phyloP scores from a whole-genome alignment of 306 rosid genomes.

The Fagus sylvatica region DNA sequence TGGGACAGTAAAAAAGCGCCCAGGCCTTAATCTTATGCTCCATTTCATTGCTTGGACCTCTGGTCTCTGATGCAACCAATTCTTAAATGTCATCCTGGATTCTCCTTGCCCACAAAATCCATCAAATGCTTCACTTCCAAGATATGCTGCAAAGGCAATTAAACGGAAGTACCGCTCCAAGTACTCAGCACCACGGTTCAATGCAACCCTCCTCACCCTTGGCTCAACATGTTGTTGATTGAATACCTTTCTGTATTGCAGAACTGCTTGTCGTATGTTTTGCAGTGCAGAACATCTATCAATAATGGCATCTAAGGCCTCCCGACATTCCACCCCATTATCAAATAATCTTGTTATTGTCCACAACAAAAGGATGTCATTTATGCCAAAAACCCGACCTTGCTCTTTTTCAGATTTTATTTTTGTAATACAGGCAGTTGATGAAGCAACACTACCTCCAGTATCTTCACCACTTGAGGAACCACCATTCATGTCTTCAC shows the following conservation, averaged over 20 bases:
- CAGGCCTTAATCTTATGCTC: constrained; percentile 87
- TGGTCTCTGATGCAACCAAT: constrained; percentile 82
- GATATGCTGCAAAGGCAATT: constrained; percentile 94
- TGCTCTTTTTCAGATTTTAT: constrained; percentile 46
- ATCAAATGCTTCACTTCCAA: constrained; percentile 92
- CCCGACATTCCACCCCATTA: constrained; percentile 87
- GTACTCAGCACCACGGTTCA: constrained; percentile 88
- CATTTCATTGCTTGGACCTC: constrained; percentile 94
- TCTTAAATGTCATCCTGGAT: constrained; percentile 72
- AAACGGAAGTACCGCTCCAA: constrained; percentile 88
- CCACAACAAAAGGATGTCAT: constrained; percentile 86
- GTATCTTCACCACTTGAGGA: constrained; percentile 74
- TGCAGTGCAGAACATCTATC: constrained; percentile 93
- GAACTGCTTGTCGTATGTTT: constrained; percentile 89
- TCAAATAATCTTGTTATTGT: constrained; percentile 85
- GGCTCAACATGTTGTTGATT: constrained; percentile 89
- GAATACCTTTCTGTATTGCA: constrained; percentile 69
- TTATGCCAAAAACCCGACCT: constrained; percentile 74
- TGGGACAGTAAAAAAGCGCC: constrained; percentile 80
- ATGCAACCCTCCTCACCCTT: constrained; percentile 86
- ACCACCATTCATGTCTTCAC: constrained; percentile 56
- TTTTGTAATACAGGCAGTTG: constrained; percentile 33
- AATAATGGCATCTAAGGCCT: constrained; percentile 84
- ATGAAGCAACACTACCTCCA: constrained; percentile 39
- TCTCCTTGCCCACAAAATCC: constrained; percentile 76